These are phyloP conservation scores for Wickerhamia fluorescens DNA, from an alignment of 805 yeast genomes.

Conservation along the genomic window DNA sequence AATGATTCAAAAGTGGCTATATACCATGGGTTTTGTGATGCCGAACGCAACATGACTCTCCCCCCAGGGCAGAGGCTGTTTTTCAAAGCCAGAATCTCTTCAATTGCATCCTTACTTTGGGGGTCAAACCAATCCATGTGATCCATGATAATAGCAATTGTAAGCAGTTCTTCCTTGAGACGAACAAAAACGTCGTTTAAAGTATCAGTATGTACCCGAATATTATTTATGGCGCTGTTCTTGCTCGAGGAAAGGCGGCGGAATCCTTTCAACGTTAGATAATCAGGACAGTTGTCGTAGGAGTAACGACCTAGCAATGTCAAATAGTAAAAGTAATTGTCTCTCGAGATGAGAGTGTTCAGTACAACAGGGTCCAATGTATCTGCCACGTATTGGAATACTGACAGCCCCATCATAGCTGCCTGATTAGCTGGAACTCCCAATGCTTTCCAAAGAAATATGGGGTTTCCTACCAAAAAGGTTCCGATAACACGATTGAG, in stretches of 20 bases:
- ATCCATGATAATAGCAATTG: conserved; percentile 81
- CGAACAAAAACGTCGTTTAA: conserved; percentile 69
- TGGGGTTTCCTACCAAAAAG: conserved; percentile 68
- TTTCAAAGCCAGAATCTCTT: conserved; percentile 59
- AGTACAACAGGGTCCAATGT: conserved; percentile 71
- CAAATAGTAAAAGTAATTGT: conserved; percentile 75
- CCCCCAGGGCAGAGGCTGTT: conserved; percentile 62
- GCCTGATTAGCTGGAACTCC: conserved; percentile 90
- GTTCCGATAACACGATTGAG: conserved; percentile 65
- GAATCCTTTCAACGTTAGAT: conserved; percentile 56
- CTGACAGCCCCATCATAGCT: conserved; percentile 67
- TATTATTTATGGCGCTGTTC: conserved; percentile 42
- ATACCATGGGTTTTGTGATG: conserved; percentile 73
- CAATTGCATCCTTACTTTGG: conserved; percentile 51
- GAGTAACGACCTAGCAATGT: conserved; percentile 56
- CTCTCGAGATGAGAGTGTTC: conserved; percentile 55
- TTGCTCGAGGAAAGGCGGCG: conserved; percentile 33
- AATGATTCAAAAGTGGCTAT: conserved; percentile 55
- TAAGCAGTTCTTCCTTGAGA: conserved; percentile 52
- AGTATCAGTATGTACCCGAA: conserved; percentile 75
- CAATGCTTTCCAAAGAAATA: conserved; percentile 82
- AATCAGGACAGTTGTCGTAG: conserved; percentile 66
- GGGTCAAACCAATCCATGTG: conserved; percentile 91
- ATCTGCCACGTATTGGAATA: conserved; percentile 63
- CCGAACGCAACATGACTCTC: conserved; percentile 70